Percentiles rank a stretch among this genome's conserved stretches.
These are phyloP conservation scores for Salvia splendens DNA, from an alignment of 257 asterid species.

Conservation along the genomic window DNA sequence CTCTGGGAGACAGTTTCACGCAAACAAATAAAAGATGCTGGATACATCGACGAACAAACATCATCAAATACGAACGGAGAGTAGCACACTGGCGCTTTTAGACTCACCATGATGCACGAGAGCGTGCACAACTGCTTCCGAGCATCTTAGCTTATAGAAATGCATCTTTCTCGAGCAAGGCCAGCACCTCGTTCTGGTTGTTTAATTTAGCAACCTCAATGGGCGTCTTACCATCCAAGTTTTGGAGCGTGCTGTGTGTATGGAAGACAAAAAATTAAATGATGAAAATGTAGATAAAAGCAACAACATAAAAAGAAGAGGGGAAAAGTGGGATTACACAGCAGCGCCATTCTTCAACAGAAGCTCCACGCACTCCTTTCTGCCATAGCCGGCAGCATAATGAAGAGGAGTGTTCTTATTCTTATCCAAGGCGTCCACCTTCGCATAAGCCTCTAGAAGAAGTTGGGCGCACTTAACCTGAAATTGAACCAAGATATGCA, in stretches of 20 bases:
- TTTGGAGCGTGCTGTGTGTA: slow-evolving; percentile 82
- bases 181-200: slow-evolving; percentile 78
- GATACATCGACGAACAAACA: slow-evolving; percentile 36
- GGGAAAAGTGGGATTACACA: slow-evolving; percentile 59
- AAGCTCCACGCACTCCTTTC: slow-evolving; percentile 94
- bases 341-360: slow-evolving; percentile 94
- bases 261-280: slow-evolving; percentile 1
- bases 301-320: no score
- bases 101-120: slow-evolving; percentile 15
- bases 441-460: slow-evolving; percentile 95
- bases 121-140: slow-evolving; percentile 24
- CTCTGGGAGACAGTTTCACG: slow-evolving; percentile 14
- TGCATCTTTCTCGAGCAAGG: slow-evolving; percentile 94
- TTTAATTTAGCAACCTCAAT: slow-evolving; percentile 94
- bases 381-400: slow-evolving; percentile 98
- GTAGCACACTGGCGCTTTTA: slow-evolving; percentile 27
- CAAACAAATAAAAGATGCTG: slow-evolving; percentile 33
- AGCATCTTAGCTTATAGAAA: slow-evolving; percentile 51
- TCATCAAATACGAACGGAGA: slow-evolving; percentile 31
- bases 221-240: slow-evolving; percentile 96
- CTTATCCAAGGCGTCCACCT: slow-evolving; percentile 92
- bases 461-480: slow-evolving; percentile 89
- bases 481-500: slow-evolving; percentile 7
- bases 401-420: slow-evolving; percentile 99
- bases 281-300: neutral